A percentile compares a stretch with the other conserved stretches of the same genome.
Conservation (phyloP, 768 basidiomycete species). For the Tricholoma flavovirens region DNA sequence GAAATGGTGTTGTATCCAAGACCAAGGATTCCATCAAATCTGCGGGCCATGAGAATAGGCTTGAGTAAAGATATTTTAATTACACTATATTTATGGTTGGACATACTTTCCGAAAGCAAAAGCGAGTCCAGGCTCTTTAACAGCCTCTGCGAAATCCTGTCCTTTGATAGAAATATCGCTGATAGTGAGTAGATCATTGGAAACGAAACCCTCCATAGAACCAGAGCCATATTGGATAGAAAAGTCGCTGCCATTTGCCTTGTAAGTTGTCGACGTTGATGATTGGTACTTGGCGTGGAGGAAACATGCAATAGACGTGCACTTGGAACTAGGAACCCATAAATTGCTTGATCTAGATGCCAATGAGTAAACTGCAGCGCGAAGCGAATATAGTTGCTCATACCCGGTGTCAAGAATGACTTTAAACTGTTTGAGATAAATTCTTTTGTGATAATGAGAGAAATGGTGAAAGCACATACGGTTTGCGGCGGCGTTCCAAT, state of each 20-base stretch:
- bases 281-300: conserved; percentile 92
- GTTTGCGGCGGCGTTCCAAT: conserved; percentile 81
- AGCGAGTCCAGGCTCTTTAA: conserved; percentile 92
- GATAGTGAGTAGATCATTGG: conserved; percentile 72
- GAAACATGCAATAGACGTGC: conserved; percentile 90
- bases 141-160: conserved; percentile 93
- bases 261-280: conserved; percentile 72
- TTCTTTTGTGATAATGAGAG: background rate
- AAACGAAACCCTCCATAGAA: conserved; percentile 95
- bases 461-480: conserved; percentile 34
- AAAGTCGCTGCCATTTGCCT: conserved; percentile 84
- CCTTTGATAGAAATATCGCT: conserved; percentile 71
- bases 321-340: conserved; percentile 82
- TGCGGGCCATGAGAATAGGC: conserved; percentile 20
- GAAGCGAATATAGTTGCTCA: background rate
- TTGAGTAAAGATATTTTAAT: background rate
- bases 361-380: conserved; percentile 8
- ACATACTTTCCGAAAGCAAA: conserved; percentile 94
- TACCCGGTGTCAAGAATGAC: conserved; percentile 93
- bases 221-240: conserved; percentile 94
- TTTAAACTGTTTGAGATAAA: conserved; percentile 57
- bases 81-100: background rate
- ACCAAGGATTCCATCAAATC: conserved; percentile 94
- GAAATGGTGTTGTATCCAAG: conserved; percentile 94
- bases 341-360: conserved; percentile 74